Percentiles rank a stretch among this genome's conserved stretches.
These are phyloP conservation scores for Orbilia blumenaviensis DNA, from an alignment of 2,329 filamentous ascomycete species.

Conservation along the genomic window DNA sequence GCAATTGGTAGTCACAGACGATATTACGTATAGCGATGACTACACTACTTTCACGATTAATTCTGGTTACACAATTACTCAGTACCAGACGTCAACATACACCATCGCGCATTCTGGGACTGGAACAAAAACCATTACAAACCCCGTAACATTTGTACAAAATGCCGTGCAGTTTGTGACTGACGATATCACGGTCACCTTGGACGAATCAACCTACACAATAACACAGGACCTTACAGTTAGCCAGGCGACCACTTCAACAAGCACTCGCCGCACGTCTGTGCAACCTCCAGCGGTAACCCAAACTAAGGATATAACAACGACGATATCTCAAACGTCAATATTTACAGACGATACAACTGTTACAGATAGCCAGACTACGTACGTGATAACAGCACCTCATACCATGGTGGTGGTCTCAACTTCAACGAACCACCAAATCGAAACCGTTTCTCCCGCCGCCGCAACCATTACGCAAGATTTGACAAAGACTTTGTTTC, in stretches of 20 bases:
- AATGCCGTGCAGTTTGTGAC: slow-evolving; percentile 8
- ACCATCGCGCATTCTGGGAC: background rate
- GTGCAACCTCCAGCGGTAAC: background rate
- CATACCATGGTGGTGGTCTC: slow-evolving; percentile 6
- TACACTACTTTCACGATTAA: slow-evolving; percentile 21
- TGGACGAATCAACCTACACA: slow-evolving; percentile 8
- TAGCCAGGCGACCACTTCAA: slow-evolving; percentile 4
- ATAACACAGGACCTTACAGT: slow-evolving; percentile 10
- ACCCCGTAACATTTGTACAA: slow-evolving; percentile 8
- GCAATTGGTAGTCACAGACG: slow-evolving; percentile 12
- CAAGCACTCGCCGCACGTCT: background rate
- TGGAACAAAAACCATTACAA: background rate
- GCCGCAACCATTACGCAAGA: background rate
- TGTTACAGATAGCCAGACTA: slow-evolving; percentile 1
- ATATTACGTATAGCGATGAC: slow-evolving; percentile 25
- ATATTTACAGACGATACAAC: slow-evolving; percentile 15
- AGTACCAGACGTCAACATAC: slow-evolving; percentile 16
- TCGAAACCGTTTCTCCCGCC: background rate
- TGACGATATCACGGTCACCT: slow-evolving; percentile 17
- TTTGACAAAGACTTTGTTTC: background rate
- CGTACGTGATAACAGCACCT: background rate
- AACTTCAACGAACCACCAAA: background rate
- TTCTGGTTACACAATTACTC: slow-evolving; percentile 7
- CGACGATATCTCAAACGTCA: background rate
- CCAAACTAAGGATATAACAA: slow-evolving; percentile 4